Evolutionary conservation across 1,139 yeast species (phyloP).

Genomic region (Eremothecium gossypii): DNA sequence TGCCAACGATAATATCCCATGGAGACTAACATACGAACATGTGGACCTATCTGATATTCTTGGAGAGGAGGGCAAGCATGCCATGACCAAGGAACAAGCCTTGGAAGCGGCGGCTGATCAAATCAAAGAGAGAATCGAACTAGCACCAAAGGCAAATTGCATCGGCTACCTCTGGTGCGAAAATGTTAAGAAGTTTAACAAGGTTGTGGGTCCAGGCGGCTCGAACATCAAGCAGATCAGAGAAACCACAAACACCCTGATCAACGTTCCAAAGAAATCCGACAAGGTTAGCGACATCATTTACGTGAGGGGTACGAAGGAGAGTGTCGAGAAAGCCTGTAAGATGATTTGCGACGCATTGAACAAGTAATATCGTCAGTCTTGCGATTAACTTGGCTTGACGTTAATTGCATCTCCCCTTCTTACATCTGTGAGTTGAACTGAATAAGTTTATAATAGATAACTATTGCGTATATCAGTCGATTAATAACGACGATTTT

Average conservation of each 20-base stretch:
- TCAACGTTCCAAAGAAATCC: conserved; percentile 53
- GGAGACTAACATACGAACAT: conserved; percentile 46
- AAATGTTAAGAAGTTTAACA: conserved; percentile 40
- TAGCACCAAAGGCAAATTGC: conserved; percentile 31
- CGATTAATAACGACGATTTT: background rate
- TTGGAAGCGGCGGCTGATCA: conserved; percentile 21
- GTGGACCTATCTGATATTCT: conserved; percentile 24
- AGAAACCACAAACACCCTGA: conserved; percentile 46
- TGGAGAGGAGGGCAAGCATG: conserved; percentile 33
- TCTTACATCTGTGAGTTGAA: too few species aligned
- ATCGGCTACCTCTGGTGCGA: conserved; percentile 44
- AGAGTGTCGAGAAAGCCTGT: conserved; percentile 37
- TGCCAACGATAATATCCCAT: conserved; percentile 43
- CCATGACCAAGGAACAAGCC: conserved; percentile 28
- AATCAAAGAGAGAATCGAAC: conserved; percentile 30
- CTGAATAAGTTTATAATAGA: background rate
- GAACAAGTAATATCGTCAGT: conserved; percentile 10
- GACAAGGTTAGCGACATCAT: conserved; percentile 44
- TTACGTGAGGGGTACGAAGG: conserved; percentile 35
- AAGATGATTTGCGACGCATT: conserved; percentile 28
- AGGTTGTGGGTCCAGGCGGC: conserved; percentile 73
- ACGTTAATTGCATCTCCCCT: too few species aligned
- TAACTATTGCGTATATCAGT: conserved; percentile 2
- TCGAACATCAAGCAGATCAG: conserved; percentile 56
- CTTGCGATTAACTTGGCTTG: too few species aligned